A percentile compares a stretch with the other conserved stretches of the same genome.
Evolutionary conservation across 2,329 filamentous ascomycete genomes (phyloP).

Genomic region (Penicillium corylophilum): DNA sequence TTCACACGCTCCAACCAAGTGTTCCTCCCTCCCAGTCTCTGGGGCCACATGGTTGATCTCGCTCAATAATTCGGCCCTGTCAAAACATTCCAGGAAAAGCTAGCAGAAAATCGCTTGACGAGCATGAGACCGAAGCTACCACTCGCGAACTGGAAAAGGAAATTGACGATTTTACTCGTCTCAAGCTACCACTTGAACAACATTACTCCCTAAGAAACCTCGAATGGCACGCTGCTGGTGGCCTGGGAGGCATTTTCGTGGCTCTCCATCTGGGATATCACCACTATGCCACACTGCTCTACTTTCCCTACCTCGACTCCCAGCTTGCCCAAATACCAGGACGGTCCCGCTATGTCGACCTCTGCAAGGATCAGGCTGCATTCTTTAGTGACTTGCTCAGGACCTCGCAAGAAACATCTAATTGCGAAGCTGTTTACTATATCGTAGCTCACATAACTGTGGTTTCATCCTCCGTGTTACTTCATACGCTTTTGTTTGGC

Average conservation of each 20-base stretch:
- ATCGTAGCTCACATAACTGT: constrained; percentile 38
- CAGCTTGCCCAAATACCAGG: constrained; percentile 8
- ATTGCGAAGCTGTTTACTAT: constrained; percentile 32
- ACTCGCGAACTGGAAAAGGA: constrained; percentile 2
- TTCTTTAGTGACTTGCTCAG: constrained; percentile 5
- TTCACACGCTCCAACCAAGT: neutral
- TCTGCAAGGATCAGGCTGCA: constrained; percentile 9
- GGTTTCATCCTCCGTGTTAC: constrained; percentile 36
- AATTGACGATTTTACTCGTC: constrained; percentile 12
- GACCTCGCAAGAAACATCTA: constrained; percentile 8
- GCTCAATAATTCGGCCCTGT: constrained; percentile 34
- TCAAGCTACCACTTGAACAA: constrained; percentile 12
- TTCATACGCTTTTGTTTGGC: constrained; percentile 36
- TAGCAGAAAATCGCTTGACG: constrained; percentile 15
- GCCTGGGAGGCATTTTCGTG: constrained; percentile 35
- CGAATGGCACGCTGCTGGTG: constrained; percentile 17
- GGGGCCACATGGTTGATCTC: constrained; percentile 37
- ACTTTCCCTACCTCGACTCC: constrained; percentile 38
- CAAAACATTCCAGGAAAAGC: constrained; percentile 33
- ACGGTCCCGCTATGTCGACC: constrained; percentile 11
- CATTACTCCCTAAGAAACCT: constrained; percentile 14
- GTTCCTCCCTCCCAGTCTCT: constrained; percentile 27
- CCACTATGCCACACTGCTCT: constrained; percentile 41
- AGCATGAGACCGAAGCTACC: neutral
- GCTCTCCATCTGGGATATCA: constrained; percentile 41